Conservation (phyloP, 163 green algal genomes). For the Chlamydomonas reinhardtii region DNA sequence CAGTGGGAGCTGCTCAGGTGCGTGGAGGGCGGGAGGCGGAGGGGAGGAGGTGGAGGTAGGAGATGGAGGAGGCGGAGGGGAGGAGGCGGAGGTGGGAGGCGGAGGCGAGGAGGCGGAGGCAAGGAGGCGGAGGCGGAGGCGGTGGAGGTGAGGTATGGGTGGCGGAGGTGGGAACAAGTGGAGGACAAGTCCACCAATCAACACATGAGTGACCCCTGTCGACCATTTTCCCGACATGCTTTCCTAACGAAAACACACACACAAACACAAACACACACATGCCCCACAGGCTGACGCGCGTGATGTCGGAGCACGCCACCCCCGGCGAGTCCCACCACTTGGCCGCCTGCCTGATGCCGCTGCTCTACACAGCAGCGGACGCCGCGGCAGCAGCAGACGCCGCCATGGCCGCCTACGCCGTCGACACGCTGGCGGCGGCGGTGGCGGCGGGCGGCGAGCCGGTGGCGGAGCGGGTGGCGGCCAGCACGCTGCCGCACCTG, state of each 20-base stretch:
- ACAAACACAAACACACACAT: no score
- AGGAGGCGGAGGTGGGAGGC: no score
- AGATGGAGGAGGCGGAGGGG: no score
- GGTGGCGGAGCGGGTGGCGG: conserved; percentile 10
- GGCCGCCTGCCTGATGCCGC: conserved; percentile 70
- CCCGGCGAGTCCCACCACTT: conserved; percentile 54
- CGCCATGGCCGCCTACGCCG: conserved; percentile 63
- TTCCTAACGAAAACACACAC: no score
- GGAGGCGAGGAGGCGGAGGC: no score
- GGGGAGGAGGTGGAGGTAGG: no score
- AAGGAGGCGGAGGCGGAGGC: no score
- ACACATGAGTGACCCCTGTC: no score
- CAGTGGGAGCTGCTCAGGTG: conserved; percentile 60
- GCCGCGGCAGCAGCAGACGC: conserved; percentile 63
- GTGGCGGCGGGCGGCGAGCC: conserved; percentile 28
- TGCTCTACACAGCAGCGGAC: conserved; percentile 83
- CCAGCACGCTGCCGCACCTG: conserved; percentile 58
- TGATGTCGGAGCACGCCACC: conserved; percentile 15
- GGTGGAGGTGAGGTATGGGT: no score
- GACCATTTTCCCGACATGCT: no score
- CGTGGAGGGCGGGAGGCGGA: background rate
- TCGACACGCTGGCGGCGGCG: conserved; percentile 66
- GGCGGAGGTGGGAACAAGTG: no score
- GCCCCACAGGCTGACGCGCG: background rate
- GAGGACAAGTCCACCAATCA: no score